These are phyloP conservation scores for Torulaspora quercuum DNA, from an alignment of 805 yeast species.

Conservation along the genomic window DNA sequence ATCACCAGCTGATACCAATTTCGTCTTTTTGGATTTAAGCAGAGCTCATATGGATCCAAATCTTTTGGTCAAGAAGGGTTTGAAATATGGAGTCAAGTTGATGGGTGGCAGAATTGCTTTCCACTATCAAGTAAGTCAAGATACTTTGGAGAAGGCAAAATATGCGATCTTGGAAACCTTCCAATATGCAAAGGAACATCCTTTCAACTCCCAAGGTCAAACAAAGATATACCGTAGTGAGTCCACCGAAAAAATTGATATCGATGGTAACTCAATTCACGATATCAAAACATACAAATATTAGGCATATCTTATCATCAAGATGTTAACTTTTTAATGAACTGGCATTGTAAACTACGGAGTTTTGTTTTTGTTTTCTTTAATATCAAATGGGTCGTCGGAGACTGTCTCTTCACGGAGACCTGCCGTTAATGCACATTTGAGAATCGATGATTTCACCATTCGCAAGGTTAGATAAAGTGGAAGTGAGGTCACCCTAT, in stretches of 20 bases:
- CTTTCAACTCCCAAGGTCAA: slow-evolving; percentile 49
- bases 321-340: slow-evolving; percentile 7
- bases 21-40: slow-evolving; percentile 67
- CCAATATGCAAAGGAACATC: slow-evolving; percentile 51
- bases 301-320: neutral
- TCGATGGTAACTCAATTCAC: slow-evolving; percentile 32
- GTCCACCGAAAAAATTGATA: slow-evolving; percentile 34
- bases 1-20: slow-evolving; percentile 79
- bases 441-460: slow-evolving; percentile 31
- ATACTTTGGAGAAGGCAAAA: slow-evolving; percentile 55
- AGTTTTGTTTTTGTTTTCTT: slow-evolving; percentile 5
- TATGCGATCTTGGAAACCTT: slow-evolving; percentile 54
- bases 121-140: slow-evolving; percentile 62
- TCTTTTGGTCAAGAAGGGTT: slow-evolving; percentile 51
- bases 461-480: neutral
- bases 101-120: slow-evolving; percentile 77
- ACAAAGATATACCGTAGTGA: slow-evolving; percentile 45
- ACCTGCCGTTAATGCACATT: slow-evolving; percentile 27
- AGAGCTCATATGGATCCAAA: slow-evolving; percentile 55
- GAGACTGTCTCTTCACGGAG: too few species aligned
- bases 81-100: slow-evolving; percentile 57
- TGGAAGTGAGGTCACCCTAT: slow-evolving; percentile 30
- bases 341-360: slow-evolving; percentile 26
- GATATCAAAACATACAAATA: slow-evolving; percentile 37
- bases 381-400: slow-evolving; percentile 17